Base-by-base conservation (phyloP, 2,329 filamentous ascomycete genomes). In the Blumeria hordei region DNA sequence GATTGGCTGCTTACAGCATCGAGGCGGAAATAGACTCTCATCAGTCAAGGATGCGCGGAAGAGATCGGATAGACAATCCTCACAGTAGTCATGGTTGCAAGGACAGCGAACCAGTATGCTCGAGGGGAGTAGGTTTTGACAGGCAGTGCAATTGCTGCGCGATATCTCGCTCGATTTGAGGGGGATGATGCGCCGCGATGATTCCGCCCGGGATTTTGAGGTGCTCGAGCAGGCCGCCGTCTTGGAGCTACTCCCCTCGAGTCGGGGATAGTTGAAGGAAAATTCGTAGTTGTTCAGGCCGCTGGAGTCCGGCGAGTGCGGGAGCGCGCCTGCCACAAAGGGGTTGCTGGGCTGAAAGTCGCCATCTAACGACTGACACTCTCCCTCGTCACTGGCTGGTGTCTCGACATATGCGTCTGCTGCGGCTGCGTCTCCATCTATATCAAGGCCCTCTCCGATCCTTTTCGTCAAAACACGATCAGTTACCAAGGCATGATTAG, bases 1-100 rank as follows among this genome's bases (percentile, higher is more conserved):
- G 5, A 80, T 72, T 0, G 62, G 56, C 32, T 69, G 59, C 0
- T 60, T 56, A 60, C 76, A 79, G 64, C 76, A 80, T 1, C 68
- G 67, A 0, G 76, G 75, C 0, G 76, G 77, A 56, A 77, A 80
- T 0, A 75, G 60, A 0, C 69, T 66, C 55, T 79, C 73, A 57
- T 78, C 72, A 0, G 56, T 64, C 21, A 74, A 66, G 0, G 72
- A 67, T 0, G 61, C 55, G 1, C 57, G n/a, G 61, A 79, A 74
- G 0, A 78, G 67, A 0, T 57, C 55, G 1, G 60, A 59, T 0
- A 80, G 59, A 59, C 77, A 80, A 0, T 58, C 58, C 0, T 62
- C 61, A 59, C 77, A 81, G 62, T 78, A 80, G 2, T 69, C 60
- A 58, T 80, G 74, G 0, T 62, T 9, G 62, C 75, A 68, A 28